Evolutionary conservation across 148 eudicot genomes (phyloP), one percentile per base, ranked within the genome.

Genomic region (Vaccinium corymbosum): DNA sequence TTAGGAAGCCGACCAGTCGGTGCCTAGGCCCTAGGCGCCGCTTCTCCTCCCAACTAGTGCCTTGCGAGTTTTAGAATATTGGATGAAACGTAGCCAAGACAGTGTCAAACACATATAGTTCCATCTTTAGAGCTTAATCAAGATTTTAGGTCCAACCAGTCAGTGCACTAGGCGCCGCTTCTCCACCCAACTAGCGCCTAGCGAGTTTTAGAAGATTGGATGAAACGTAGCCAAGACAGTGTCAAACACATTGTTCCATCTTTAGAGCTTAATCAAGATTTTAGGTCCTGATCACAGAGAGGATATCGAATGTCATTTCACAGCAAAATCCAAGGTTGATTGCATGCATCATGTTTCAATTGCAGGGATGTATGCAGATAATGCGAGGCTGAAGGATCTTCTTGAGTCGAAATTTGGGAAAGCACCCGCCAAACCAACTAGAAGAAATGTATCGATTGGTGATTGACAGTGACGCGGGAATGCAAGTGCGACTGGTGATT

Each of bases 281-380:
- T n/a, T 20, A 81, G 42, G 25, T 57, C 71, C 53, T 59, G 72
- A 42, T 56, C 48, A 42, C 50, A 46, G 3, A 53, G 29, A 48
- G 75, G 83, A 22, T n/a, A 22, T 13, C 0, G 3, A 22, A 10
- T 79, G 3, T 57, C 50, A 53, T 46, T 81, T 22, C 42, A 8
- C 25, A 48, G 75, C 38, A 46, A 62, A 66, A 81, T 14, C 75
- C 20, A 22, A 81, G 57, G 38, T 81, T 12, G 46, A 64, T 81
- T 66, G 49, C 46, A 19, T 62, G 17, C 55, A 46, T 64, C 22
- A 62, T 52, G 25, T 35, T 17, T 20, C 56, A 74, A 70, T 78
- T 86, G 85, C 90, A 89, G 92, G 92, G 82, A 73, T 90, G 76
- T 89, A 90, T 29, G 87, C 89, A 79, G 91, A 90, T 70, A 89